Percentiles rank a stretch among this genome's conserved stretches.
Conservation (phyloP, 495 filamentous ascomycete species). For the Hypoxylon perforatum region DNA sequence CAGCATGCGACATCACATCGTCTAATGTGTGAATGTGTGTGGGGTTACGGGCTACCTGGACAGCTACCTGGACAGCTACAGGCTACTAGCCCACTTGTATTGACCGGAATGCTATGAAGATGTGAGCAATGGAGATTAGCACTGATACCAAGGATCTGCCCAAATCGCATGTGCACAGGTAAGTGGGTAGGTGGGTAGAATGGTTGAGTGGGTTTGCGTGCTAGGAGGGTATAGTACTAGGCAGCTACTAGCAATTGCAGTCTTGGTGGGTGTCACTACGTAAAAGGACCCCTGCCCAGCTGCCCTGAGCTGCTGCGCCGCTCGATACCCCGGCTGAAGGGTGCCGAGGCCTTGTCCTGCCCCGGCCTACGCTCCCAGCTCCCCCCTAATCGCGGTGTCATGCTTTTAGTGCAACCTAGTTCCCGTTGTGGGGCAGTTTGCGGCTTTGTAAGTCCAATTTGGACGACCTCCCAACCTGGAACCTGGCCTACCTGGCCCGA, state of each 20-base stretch:
- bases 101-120: background rate
- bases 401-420: constrained; percentile 45
- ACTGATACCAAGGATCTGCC: constrained; percentile 42
- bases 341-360: constrained; percentile 27
- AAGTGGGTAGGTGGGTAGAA: too few relatives aligned
- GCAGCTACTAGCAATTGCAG: too few relatives aligned
- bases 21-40: too few relatives aligned
- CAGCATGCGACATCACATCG: too few relatives aligned
- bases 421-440: constrained; percentile 50
- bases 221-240: background rate
- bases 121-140: constrained; percentile 3
- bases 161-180: constrained; percentile 21
- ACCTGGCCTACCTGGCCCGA: too few relatives aligned
- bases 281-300: constrained; percentile 26
- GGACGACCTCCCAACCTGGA: constrained; percentile 35
- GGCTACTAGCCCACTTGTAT: background rate
- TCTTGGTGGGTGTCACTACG: too few relatives aligned
- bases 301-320: constrained; percentile 29
- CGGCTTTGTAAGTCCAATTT: constrained; percentile 47
- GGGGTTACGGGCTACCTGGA: constrained; percentile 3
- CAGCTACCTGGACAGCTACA: too few relatives aligned
- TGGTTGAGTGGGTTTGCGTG: too few relatives aligned
- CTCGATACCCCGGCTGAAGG: constrained; percentile 34
- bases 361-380: constrained; percentile 17
- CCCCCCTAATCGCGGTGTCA: constrained; percentile 29